Conservation (phyloP, 441 rosid species). For the Flueggea neowawraea region DNA sequence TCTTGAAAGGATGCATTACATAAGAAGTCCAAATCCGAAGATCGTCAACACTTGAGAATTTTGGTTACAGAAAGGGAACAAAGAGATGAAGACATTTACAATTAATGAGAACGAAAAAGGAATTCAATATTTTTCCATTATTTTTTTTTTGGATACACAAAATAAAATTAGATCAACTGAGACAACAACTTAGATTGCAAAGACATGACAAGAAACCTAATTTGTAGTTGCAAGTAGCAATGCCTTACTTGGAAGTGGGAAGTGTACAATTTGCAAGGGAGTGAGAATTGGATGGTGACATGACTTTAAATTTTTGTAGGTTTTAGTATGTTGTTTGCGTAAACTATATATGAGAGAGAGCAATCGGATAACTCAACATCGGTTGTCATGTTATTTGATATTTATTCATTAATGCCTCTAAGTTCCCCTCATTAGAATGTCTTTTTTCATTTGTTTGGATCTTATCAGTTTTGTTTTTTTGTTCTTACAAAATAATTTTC, state of each 20-base stretch:
- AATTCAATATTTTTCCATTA: background rate
- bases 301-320: slow-evolving; percentile 11
- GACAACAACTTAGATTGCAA: no score
- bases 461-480: no score
- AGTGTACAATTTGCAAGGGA: background rate
- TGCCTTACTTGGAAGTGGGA: background rate
- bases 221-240: background rate
- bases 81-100: no score
- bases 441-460: no score
- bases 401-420: background rate
- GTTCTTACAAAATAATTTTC: no score
- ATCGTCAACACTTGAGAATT: background rate
- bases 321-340: slow-evolving; percentile 6
- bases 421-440: no score
- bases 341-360: background rate
- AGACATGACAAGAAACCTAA: background rate
- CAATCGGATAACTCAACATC: no score
- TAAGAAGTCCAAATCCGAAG: slow-evolving; percentile 1
- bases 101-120: slow-evolving; percentile 4
- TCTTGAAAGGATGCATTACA: no score
- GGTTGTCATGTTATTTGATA: slow-evolving; percentile 1
- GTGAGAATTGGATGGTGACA: slow-evolving; percentile 1
- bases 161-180: no score
- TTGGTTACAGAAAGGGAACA: slow-evolving; percentile 22
- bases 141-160: no score